A percentile compares a stretch with the other conserved stretches of the same genome.
Evolutionary conservation across 164 flowering plant genomes (phyloP).

Genomic region (Saururus chinensis): DNA sequence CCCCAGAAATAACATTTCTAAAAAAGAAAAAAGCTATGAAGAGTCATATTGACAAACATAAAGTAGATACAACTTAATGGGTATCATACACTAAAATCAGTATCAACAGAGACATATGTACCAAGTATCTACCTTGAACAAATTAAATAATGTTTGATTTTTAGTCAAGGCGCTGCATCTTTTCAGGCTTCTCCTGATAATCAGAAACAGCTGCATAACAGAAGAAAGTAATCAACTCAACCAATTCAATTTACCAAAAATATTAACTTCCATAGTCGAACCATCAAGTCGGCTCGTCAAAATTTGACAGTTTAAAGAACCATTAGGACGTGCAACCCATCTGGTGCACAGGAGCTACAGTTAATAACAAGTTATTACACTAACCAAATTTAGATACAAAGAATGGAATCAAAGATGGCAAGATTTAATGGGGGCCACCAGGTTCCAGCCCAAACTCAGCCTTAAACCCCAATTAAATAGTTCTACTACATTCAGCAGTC

Average conservation of each 20-base stretch:
- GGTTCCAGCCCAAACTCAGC: no score
- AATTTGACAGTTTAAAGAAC: not conserved
- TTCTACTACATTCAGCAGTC: no score
- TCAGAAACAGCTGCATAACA: constrained; percentile 57
- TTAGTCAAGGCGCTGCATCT: constrained; percentile 92
- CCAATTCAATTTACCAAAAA: not conserved
- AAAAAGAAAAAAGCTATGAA: not conserved
- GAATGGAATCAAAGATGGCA: no score
- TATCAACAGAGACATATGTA: not conserved
- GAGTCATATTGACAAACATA: not conserved
- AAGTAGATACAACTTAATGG: no score
- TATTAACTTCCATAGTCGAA: not conserved
- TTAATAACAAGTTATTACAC: not conserved
- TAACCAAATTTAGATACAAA: no score
- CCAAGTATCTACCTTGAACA: constrained; percentile 56
- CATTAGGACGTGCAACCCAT: not conserved
- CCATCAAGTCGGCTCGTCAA: not conserved
- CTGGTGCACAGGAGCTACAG: not conserved
- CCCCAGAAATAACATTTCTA: no score
- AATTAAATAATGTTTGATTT: constrained; percentile 76
- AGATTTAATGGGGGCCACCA: no score
- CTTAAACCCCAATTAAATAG: no score
- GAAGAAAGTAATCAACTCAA: constrained; percentile 3
- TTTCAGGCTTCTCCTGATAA: constrained; percentile 86
- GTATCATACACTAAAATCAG: not conserved